Conservation (phyloP, 2,329 filamentous ascomycete genomes). For the Arthrinium puccinioides region DNA sequence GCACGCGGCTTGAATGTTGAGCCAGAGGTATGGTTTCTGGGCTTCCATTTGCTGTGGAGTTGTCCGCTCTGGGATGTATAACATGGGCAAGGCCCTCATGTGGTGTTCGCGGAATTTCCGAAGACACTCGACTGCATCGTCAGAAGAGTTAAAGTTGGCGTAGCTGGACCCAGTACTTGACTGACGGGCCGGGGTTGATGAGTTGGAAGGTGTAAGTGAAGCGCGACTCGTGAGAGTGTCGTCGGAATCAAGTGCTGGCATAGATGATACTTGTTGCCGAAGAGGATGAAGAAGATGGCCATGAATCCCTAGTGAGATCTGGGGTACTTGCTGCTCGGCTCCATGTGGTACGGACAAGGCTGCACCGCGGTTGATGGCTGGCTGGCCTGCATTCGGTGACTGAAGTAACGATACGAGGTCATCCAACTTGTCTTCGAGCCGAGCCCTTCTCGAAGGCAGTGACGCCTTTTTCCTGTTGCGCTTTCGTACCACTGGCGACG, state of each 20-base stretch:
- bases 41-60: conserved; percentile 14
- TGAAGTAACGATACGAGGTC: conserved; percentile 21
- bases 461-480: conserved; percentile 11
- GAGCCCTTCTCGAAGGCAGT: conserved; percentile 9
- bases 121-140: no score
- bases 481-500: conserved; percentile 7
- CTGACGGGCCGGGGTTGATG: no score
- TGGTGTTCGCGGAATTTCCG: conserved; percentile 15
- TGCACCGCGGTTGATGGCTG: background rate
- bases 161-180: no score
- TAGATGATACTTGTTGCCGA: no score
- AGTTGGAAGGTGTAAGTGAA: no score
- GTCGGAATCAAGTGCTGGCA: no score
- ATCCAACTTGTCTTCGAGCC: conserved; percentile 21
- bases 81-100: conserved; percentile 18
- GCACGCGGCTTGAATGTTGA: conserved; percentile 39
- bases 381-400: conserved; percentile 9
- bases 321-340: no score
- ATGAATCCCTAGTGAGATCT: no score
- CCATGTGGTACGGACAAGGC: no score
- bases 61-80: conserved; percentile 16
- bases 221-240: no score
- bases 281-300: no score
- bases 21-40: conserved; percentile 37
- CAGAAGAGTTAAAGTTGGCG: no score